phyloP scores from a whole-genome alignment of 1,284 basidiomycete species.

The Cryptococcus sp. region DNA sequence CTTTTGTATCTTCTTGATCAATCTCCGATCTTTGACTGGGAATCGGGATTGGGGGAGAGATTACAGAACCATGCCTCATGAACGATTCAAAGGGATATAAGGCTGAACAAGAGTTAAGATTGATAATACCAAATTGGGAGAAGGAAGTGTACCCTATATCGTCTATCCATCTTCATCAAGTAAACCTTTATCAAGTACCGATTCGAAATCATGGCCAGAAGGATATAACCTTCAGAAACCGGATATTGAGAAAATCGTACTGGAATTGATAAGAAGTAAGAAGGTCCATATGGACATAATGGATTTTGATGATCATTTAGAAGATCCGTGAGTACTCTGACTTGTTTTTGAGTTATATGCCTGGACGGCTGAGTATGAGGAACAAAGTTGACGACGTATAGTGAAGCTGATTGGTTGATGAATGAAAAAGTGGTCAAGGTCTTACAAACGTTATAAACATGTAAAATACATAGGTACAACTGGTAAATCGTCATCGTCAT shows the following conservation, averaged over 20 bases:
- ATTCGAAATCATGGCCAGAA: neutral
- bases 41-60: too few species aligned
- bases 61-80: neutral
- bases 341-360: neutral
- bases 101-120: constrained; percentile 1
- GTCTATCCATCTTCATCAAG: neutral
- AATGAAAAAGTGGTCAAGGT: neutral
- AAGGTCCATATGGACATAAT: constrained; percentile 17
- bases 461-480: too few species aligned
- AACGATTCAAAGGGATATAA: neutral
- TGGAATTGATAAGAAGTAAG: constrained; percentile 17
- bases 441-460: too few species aligned
- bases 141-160: neutral
- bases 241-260: constrained; percentile 2
- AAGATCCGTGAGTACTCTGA: constrained; percentile 27
- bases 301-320: constrained; percentile 43
- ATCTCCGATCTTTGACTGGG: neutral
- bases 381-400: neutral
- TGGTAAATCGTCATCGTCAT: too few species aligned
- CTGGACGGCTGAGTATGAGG: neutral
- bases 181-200: neutral
- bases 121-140: neutral
- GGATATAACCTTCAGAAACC: neutral
- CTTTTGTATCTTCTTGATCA: neutral
- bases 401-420: constrained; percentile 1